These are phyloP conservation scores for Globisporangium echinulatum DNA, from an alignment of 352 stramenopile genomes.

Conservation along the genomic window DNA sequence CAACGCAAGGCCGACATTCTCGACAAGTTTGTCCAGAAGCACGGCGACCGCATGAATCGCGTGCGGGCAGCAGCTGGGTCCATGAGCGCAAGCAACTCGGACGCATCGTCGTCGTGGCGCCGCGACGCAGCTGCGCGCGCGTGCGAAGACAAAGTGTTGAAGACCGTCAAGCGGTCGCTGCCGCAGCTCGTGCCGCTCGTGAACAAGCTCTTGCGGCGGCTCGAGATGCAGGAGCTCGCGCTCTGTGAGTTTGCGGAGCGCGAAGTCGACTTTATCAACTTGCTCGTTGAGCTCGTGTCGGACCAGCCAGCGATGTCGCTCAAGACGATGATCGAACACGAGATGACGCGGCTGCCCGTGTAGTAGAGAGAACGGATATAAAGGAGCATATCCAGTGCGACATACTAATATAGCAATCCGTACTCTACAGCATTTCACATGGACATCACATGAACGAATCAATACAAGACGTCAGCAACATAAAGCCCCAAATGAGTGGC, in stretches of 20 bases:
- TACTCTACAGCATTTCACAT: too few relatives aligned
- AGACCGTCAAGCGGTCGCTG: slow-evolving; percentile 49
- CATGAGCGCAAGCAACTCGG: neutral
- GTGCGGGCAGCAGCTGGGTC: slow-evolving; percentile 13
- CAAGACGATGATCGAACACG: slow-evolving; percentile 63
- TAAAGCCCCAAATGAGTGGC: neutral
- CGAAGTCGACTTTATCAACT: slow-evolving; percentile 77
- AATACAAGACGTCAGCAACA: too few relatives aligned
- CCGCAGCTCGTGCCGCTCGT: slow-evolving; percentile 60
- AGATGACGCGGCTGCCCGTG: slow-evolving; percentile 47
- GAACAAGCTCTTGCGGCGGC: slow-evolving; percentile 60
- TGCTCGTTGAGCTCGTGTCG: slow-evolving; percentile 70
- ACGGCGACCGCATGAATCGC: slow-evolving; percentile 62
- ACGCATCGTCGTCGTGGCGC: slow-evolving; percentile 24
- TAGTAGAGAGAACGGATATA: slow-evolving; percentile 1
- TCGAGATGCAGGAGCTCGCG: slow-evolving; percentile 70
- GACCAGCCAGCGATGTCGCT: slow-evolving; percentile 57
- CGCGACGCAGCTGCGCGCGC: slow-evolving; percentile 34
- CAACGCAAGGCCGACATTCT: slow-evolving; percentile 73
- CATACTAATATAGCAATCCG: too few relatives aligned
- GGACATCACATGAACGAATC: too few relatives aligned
- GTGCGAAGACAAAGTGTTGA: slow-evolving; percentile 50
- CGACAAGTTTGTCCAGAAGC: slow-evolving; percentile 73
- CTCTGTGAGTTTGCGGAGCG: slow-evolving; percentile 65
- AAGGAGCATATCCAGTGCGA: neutral